These are phyloP conservation scores for Starmerella bacillaris DNA, from an alignment of 805 yeast genomes.

Conservation along the genomic window DNA sequence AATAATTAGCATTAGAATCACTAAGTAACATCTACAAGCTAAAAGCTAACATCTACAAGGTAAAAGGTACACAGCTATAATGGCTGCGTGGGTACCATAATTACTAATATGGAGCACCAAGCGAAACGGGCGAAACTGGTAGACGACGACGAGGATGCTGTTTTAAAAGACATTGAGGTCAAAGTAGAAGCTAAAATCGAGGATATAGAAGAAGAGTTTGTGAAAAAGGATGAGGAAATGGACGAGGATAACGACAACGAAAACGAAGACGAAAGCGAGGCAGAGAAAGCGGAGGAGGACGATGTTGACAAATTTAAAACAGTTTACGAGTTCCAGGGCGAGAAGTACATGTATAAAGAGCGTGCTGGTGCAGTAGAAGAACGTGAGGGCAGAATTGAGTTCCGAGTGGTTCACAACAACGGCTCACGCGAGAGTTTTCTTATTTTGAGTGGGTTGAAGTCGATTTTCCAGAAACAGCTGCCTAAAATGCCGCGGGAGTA, in stretches of 20 bases:
- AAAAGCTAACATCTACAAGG: too few species aligned
- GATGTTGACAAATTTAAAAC: slow-evolving; percentile 22
- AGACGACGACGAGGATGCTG: slow-evolving; percentile 15
- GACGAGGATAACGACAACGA: slow-evolving; percentile 15
- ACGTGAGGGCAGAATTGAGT: slow-evolving; percentile 79
- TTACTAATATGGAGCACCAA: slow-evolving; percentile 1
- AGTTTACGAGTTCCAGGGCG: slow-evolving; percentile 58
- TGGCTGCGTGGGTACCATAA: neutral
- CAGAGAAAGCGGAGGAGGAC: slow-evolving; percentile 17
- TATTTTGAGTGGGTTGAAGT: slow-evolving; percentile 85
- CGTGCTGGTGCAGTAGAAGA: slow-evolving; percentile 91
- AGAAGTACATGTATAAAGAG: slow-evolving; percentile 66
- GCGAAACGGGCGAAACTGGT: slow-evolving; percentile 12
- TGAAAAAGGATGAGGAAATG: slow-evolving; percentile 13
- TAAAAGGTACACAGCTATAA: too few species aligned
- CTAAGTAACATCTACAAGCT: too few species aligned
- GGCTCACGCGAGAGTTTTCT: slow-evolving; percentile 71
- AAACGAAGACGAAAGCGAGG: slow-evolving; percentile 18
- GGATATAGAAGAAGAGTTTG: slow-evolving; percentile 20
- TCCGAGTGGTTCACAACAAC: slow-evolving; percentile 91
- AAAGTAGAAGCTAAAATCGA: slow-evolving; percentile 18
- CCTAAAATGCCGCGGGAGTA: slow-evolving; percentile 99
- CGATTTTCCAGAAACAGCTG: slow-evolving; percentile 88
- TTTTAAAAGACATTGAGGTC: slow-evolving; percentile 17
- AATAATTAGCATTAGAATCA: too few species aligned